These are phyloP conservation scores for Ceratobasidium sp. DNA, from an alignment of 1,284 basidiomycete species.

Conservation along the genomic window DNA sequence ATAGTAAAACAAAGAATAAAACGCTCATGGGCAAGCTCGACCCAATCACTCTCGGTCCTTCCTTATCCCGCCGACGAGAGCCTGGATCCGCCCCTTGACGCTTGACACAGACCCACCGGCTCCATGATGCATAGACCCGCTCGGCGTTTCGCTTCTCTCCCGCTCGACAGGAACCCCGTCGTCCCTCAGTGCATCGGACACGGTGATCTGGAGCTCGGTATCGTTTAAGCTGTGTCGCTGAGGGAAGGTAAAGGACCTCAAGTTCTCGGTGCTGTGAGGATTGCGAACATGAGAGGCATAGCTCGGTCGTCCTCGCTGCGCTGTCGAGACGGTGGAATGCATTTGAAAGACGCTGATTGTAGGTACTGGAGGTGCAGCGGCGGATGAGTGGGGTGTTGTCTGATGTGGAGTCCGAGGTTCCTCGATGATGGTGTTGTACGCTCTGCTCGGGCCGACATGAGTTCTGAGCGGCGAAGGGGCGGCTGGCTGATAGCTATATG, in stretches of 20 bases:
- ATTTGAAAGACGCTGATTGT: neutral
- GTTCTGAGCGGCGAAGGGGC: constrained; percentile 25
- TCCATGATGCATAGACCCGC: constrained; percentile 14
- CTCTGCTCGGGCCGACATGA: neutral
- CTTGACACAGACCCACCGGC: constrained; percentile 6
- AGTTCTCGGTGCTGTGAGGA: constrained; percentile 2
- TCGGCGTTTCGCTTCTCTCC: constrained; percentile 24
- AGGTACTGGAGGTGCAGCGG: neutral
- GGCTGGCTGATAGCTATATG: constrained; percentile 26
- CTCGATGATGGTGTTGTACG: neutral
- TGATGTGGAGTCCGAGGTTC: constrained; percentile 17
- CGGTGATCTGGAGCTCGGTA: constrained; percentile 23
- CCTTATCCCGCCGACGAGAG: constrained; percentile 23
- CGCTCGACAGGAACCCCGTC: neutral
- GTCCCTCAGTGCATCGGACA: constrained; percentile 16
- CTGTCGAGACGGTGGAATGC: constrained; percentile 6
- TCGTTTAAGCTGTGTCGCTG: constrained; percentile 7
- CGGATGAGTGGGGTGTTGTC: neutral
- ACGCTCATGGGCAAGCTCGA: neutral
- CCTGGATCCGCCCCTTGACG: constrained; percentile 12
- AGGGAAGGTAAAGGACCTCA: constrained; percentile 22
- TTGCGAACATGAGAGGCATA: neutral
- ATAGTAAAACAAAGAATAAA: neutral
- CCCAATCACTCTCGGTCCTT: constrained; percentile 1
- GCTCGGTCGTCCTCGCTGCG: neutral